These are phyloP conservation scores for Solanum paucissectum DNA, from an alignment of 257 asterid genomes.

Conservation along the genomic window DNA sequence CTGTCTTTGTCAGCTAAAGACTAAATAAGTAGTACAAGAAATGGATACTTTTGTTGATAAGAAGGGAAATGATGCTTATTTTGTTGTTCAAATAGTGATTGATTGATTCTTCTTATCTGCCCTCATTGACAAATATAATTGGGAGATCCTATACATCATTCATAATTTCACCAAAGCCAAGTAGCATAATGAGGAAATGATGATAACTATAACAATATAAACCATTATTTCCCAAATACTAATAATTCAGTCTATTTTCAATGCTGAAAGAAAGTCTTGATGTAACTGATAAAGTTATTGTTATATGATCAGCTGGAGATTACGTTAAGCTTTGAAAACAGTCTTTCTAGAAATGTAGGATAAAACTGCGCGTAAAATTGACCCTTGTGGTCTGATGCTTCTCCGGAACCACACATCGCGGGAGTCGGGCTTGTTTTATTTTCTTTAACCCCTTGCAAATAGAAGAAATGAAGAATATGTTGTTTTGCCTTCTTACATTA, in stretches of 20 bases:
- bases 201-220: neutral
- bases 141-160: neutral
- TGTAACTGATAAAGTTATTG: neutral
- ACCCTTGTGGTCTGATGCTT: no score
- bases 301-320: fast-evolving
- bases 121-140: neutral
- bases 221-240: neutral
- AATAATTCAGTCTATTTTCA: neutral
- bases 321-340: neutral
- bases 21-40: neutral
- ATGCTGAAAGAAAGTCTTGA: neutral
- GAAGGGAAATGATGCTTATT: neutral
- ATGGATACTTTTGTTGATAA: neutral
- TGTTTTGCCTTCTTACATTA: neutral
- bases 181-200: neutral
- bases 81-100: neutral
- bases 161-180: neutral
- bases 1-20: neutral
- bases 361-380: fast-evolving
- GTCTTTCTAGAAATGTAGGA: neutral
- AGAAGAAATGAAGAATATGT: neutral
- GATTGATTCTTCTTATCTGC: neutral
- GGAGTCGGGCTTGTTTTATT: no score
- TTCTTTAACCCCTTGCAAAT: neutral
- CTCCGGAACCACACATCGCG: no score